Conservation (phyloP, 805 yeast species). For the Ogataea allantospora region DNA sequence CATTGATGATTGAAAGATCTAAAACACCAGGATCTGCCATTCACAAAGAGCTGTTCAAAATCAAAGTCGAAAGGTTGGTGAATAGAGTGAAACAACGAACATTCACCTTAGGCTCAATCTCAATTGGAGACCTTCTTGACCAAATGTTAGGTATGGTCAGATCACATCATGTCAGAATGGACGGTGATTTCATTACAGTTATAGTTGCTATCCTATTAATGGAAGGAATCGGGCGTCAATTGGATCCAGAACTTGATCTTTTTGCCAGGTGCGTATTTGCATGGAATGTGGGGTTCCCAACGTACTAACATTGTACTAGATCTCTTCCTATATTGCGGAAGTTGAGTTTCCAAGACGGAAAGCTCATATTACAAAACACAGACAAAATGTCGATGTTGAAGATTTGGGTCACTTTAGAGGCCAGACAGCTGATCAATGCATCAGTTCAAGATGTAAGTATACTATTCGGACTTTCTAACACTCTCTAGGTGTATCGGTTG, state of each 20-base stretch:
- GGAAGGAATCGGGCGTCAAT: slow-evolving; percentile 93
- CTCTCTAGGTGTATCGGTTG: slow-evolving; percentile 42
- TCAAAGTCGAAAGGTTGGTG: slow-evolving; percentile 82
- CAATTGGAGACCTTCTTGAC: slow-evolving; percentile 87
- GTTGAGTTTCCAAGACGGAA: slow-evolving; percentile 70
- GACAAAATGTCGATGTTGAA: slow-evolving; percentile 78
- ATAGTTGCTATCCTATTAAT: slow-evolving; percentile 87
- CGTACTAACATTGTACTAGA: slow-evolving; percentile 39
- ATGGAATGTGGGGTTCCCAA: slow-evolving; percentile 38
- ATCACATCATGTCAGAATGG: slow-evolving; percentile 94
- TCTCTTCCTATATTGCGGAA: slow-evolving; percentile 83
- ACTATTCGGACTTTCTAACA: slow-evolving; percentile 11
- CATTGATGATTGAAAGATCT: slow-evolving; percentile 91
- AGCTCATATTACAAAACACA: slow-evolving; percentile 51
- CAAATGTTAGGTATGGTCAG: slow-evolving; percentile 90
- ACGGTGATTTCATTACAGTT: slow-evolving; percentile 92
- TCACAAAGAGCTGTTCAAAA: slow-evolving; percentile 79
- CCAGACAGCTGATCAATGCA: slow-evolving; percentile 79
- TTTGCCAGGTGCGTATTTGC: slow-evolving; percentile 90
- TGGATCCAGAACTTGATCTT: slow-evolving; percentile 89
- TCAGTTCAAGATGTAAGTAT: slow-evolving; percentile 73
- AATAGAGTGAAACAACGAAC: slow-evolving; percentile 80
- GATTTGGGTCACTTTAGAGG: slow-evolving; percentile 89
- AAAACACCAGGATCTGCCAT: slow-evolving; percentile 91
- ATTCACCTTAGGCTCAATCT: slow-evolving; percentile 86